Conservation (phyloP, 371 early-diverging fungal genomes). For the Mortierella sp. region DNA sequence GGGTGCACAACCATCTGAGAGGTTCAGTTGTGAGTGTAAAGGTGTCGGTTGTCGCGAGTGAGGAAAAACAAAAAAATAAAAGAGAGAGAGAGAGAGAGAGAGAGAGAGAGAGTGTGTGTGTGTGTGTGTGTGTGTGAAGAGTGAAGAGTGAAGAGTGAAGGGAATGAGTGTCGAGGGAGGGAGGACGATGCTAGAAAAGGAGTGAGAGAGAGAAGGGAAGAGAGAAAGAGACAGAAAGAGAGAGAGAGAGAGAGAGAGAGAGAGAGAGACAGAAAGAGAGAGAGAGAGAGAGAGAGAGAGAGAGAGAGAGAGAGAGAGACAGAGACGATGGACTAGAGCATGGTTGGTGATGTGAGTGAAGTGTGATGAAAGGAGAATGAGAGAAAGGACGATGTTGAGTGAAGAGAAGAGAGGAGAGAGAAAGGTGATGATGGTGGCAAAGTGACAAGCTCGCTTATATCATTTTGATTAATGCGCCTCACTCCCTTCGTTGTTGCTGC, state of each 20-base stretch:
- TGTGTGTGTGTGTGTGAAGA: neutral
- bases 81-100: neutral
- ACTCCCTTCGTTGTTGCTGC: too few species aligned
- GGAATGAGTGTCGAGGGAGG: neutral
- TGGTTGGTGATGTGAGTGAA: neutral
- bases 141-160: neutral
- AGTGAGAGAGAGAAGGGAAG: neutral
- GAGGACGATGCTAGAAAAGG: too few species aligned
- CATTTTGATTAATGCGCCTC: too few species aligned
- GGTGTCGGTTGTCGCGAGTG: neutral
- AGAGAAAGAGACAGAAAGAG: neutral
- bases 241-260: too few species aligned
- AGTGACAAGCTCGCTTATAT: too few species aligned
- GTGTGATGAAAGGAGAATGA: neutral
- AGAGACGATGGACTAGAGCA: neutral
- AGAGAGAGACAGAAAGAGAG: too few species aligned
- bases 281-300: too few species aligned
- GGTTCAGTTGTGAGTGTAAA: neutral
- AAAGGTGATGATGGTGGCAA: too few species aligned
- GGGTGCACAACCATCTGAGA: constrained; percentile 54
- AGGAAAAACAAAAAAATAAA: neutral
- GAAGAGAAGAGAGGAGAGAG: neutral
- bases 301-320: neutral
- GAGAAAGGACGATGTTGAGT: too few species aligned
- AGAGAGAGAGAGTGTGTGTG: neutral